These are phyloP conservation scores for Kazachstania taianensis DNA, from an alignment of 805 yeast genomes.

Conservation along the genomic window DNA sequence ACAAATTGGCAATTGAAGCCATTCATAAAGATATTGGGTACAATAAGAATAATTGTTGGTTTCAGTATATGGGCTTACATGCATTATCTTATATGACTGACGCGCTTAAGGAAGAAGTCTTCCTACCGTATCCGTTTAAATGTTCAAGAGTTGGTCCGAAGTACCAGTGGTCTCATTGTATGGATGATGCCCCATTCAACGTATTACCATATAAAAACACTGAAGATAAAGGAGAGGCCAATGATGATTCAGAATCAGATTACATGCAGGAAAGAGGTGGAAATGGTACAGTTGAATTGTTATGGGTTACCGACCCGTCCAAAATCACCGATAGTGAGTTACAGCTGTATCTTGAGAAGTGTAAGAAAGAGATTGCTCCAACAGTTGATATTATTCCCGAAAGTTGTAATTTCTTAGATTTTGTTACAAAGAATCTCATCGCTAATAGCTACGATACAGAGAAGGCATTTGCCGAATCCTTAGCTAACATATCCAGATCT, in stretches of 20 bases:
- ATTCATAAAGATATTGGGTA: constrained; percentile 6
- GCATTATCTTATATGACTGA: constrained; percentile 16
- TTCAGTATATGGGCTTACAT: constrained; percentile 25
- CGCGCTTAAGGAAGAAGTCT: constrained; percentile 10
- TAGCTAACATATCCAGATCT: constrained; percentile 42
- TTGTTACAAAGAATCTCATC: constrained; percentile 47
- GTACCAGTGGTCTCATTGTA: constrained; percentile 25
- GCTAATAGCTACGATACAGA: constrained; percentile 40
- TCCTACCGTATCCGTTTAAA: constrained; percentile 23
- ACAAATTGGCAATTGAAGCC: constrained; percentile 12
- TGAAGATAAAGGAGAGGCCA: background rate
- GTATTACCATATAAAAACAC: background rate
- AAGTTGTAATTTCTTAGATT: constrained; percentile 79
- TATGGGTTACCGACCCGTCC: constrained; percentile 47
- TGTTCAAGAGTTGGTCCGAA: constrained; percentile 17
- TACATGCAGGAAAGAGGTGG: constrained; percentile 63
- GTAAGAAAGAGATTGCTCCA: constrained; percentile 46
- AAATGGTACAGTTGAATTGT: constrained; percentile 49
- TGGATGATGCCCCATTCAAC: constrained; percentile 2
- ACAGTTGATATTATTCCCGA: constrained; percentile 44
- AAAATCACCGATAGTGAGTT: constrained; percentile 27
- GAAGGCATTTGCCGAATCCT: constrained; percentile 38
- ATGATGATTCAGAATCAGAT: too few species aligned
- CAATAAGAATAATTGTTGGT: constrained; percentile 17
- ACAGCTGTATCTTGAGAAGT: constrained; percentile 45